Conservation (phyloP, 495 filamentous ascomycete genomes). For the Recurvomyces mirabilis region DNA sequence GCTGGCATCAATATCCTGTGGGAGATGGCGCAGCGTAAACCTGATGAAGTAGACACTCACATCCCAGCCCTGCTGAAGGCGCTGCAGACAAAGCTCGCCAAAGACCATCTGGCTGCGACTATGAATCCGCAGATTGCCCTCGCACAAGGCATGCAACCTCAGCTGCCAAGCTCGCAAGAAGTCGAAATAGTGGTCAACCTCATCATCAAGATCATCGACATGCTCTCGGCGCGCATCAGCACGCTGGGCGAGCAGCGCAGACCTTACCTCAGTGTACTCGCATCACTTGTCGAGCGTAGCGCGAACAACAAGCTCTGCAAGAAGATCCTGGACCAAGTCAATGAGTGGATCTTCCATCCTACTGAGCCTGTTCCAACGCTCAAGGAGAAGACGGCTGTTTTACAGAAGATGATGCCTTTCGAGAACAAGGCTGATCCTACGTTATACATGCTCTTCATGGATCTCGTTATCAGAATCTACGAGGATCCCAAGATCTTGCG, state of each 20-base stretch:
- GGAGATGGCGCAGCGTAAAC: slow-evolving; percentile 74
- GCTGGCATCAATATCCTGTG: slow-evolving; percentile 84
- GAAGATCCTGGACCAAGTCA: slow-evolving; percentile 90
- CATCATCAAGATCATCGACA: slow-evolving; percentile 87
- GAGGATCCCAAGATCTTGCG: slow-evolving; percentile 90
- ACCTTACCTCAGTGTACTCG: slow-evolving; percentile 87
- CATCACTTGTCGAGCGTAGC: slow-evolving; percentile 89
- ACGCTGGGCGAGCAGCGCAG: slow-evolving; percentile 82
- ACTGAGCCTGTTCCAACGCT: slow-evolving; percentile 88
- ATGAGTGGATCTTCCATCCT: slow-evolving; percentile 86
- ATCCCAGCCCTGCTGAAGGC: slow-evolving; percentile 84
- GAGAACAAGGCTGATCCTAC: slow-evolving; percentile 71
- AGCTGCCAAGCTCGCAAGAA: slow-evolving; percentile 41
- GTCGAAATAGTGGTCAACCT: slow-evolving; percentile 74
- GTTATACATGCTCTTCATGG: slow-evolving; percentile 81
- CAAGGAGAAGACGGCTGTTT: slow-evolving; percentile 93
- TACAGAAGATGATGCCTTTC: slow-evolving; percentile 95
- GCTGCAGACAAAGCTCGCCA: slow-evolving; percentile 79
- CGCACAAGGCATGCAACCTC: slow-evolving; percentile 19
- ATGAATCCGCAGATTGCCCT: slow-evolving; percentile 36
- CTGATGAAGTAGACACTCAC: slow-evolving; percentile 77
- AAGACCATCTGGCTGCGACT: slow-evolving; percentile 80
- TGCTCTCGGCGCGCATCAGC: slow-evolving; percentile 83
- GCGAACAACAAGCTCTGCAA: slow-evolving; percentile 70
- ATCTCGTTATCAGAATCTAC: slow-evolving; percentile 93